These are phyloP conservation scores for Paecilomyces dactylethromorphus DNA, from an alignment of 2,329 filamentous ascomycete species.

Conservation along the genomic window DNA sequence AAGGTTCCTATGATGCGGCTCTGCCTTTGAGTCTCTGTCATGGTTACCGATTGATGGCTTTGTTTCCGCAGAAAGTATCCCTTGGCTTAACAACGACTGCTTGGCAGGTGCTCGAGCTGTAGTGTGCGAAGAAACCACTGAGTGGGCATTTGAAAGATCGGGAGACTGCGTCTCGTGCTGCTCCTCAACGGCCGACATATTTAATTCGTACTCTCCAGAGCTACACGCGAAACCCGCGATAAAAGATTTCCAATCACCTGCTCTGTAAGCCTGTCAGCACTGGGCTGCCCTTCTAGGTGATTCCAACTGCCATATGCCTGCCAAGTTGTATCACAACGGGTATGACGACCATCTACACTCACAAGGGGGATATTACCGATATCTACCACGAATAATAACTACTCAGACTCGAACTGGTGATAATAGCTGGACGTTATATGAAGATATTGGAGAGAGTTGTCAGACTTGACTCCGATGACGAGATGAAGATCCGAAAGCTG, in stretches of 20 bases:
- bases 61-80: background rate
- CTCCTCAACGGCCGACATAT: background rate
- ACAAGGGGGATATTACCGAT: background rate
- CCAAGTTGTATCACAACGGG: background rate
- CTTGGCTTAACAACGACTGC: background rate
- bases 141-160: background rate
- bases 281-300: background rate
- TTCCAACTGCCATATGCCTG: background rate
- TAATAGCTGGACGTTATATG: background rate
- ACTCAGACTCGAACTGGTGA: background rate
- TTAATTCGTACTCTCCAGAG: background rate
- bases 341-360: background rate
- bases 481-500: background rate
- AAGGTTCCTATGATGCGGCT: background rate
- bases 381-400: background rate
- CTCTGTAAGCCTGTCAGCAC: background rate
- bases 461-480: background rate
- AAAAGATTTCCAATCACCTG: background rate
- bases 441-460: background rate
- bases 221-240: background rate
- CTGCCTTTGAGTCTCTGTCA: background rate
- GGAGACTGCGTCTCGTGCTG: background rate
- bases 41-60: background rate
- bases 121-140: background rate
- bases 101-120: background rate